Evolutionary conservation across 108 stramenopile genomes (phyloP).

Genomic region (Fragilariopsis cylindrus): DNA sequence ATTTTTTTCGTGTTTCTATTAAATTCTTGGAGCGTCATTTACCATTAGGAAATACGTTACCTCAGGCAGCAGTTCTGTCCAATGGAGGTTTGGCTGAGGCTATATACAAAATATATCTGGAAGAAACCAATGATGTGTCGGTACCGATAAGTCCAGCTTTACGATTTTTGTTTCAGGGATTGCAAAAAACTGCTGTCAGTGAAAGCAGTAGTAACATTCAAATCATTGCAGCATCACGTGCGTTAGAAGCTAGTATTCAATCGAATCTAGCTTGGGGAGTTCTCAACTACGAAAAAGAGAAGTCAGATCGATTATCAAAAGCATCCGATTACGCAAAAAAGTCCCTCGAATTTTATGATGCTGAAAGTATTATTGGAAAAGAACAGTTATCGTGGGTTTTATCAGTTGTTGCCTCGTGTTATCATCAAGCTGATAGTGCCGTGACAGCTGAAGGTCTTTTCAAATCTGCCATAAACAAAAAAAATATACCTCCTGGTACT

Average conservation of each 20-base stretch:
- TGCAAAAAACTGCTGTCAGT: constrained; percentile 15
- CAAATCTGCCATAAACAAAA: constrained; percentile 63
- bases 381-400: constrained; percentile 58
- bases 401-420: constrained; percentile 66
- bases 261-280: constrained; percentile 54
- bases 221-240: neutral
- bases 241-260: constrained; percentile 27
- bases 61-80: constrained; percentile 22
- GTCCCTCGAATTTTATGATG: constrained; percentile 62
- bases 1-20: constrained; percentile 39
- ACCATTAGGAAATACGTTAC: constrained; percentile 18
- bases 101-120: constrained; percentile 33
- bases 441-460: constrained; percentile 87
- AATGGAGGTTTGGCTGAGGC: constrained; percentile 44
- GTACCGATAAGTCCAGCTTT: constrained; percentile 47
- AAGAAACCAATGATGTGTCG: constrained; percentile 38
- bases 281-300: constrained; percentile 33
- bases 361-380: constrained; percentile 8
- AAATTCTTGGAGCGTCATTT: constrained; percentile 40
- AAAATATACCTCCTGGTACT: constrained; percentile 11
- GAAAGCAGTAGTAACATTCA: neutral
- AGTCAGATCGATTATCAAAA: constrained; percentile 41
- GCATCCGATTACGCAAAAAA: constrained; percentile 74
- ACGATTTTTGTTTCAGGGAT: constrained; percentile 33
- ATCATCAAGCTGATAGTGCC: constrained; percentile 65